Conservation (phyloP, 164 flowering plant genomes). For the Stephania yunnanensis region DNA sequence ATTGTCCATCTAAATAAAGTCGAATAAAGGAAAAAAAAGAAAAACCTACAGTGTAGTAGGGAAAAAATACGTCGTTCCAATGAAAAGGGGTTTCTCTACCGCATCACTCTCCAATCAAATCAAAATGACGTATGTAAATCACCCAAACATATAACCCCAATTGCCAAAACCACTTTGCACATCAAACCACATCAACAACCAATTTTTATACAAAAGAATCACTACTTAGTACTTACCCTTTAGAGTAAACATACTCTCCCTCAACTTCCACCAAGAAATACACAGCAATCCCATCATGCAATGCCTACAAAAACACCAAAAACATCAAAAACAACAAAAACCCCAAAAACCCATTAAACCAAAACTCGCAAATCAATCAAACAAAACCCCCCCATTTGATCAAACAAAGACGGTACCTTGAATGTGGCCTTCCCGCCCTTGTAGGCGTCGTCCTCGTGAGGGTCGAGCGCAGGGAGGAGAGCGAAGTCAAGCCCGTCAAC, state of each 20-base stretch:
- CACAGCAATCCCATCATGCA: slow-evolving; percentile 78
- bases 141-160: not conserved
- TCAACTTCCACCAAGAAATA: slow-evolving; percentile 82
- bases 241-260: slow-evolving; percentile 67
- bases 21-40: too few relatives aligned
- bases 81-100: too few relatives aligned
- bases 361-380: not conserved
- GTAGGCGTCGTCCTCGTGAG: slow-evolving; percentile 68
- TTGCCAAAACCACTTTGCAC: not conserved
- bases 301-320: slow-evolving; percentile 46
- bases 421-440: slow-evolving; percentile 71
- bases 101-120: too few relatives aligned
- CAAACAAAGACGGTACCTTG: slow-evolving; percentile 38
- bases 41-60: too few relatives aligned
- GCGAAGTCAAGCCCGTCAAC: slow-evolving; percentile 74
- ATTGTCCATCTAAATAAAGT: not conserved
- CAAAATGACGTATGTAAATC: too few relatives aligned
- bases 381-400: not conserved
- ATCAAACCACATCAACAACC: not conserved
- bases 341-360: slow-evolving; percentile 2
- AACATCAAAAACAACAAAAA: slow-evolving; percentile 7
- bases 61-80: too few relatives aligned
- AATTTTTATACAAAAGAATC: not conserved
- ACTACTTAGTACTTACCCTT: slow-evolving; percentile 48
- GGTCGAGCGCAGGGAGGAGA: slow-evolving; percentile 90